A percentile compares a stretch with the other conserved stretches of the same genome.
Evolutionary conservation across 2,329 filamentous ascomycete species (phyloP).

Genomic region (Teratosphaeria viscida): DNA sequence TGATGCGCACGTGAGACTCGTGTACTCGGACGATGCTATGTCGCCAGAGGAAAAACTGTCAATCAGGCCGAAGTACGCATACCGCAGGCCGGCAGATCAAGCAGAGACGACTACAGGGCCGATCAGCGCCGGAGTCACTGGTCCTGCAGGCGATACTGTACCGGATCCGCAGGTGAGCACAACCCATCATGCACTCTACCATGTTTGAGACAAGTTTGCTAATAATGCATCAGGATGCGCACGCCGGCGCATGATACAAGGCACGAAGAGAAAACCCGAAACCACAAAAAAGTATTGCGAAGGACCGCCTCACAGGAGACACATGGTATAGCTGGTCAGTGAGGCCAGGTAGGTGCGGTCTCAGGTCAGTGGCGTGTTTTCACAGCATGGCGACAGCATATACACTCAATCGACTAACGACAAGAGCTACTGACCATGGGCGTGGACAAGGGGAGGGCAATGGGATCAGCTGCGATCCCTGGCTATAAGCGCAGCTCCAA

Average conservation of each 20-base stretch:
- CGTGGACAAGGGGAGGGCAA: background rate
- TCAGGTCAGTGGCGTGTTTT: background rate
- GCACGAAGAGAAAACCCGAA: background rate
- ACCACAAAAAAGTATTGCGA: background rate
- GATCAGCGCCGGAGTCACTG: slow-evolving; percentile 7
- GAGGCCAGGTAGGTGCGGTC: background rate
- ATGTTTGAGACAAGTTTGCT: background rate
- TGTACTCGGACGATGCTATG: slow-evolving; percentile 69
- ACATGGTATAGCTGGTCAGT: background rate
- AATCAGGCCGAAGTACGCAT: slow-evolving; percentile 63
- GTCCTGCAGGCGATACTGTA: background rate
- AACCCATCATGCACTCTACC: background rate
- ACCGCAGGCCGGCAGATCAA: slow-evolving; percentile 29
- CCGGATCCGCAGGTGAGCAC: background rate
- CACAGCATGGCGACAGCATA: background rate
- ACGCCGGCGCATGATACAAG: background rate
- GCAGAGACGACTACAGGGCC: slow-evolving; percentile 5
- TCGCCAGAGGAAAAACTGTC: slow-evolving; percentile 90
- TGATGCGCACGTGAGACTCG: slow-evolving; percentile 45
- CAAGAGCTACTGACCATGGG: background rate
- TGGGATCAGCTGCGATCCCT: background rate
- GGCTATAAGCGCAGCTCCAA: background rate
- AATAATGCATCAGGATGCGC: background rate
- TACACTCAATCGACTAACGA: background rate
- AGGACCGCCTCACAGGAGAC: background rate